Base-by-base conservation (phyloP, 768 basidiomycete genomes). In the Holtermanniella nyarrowii region DNA sequence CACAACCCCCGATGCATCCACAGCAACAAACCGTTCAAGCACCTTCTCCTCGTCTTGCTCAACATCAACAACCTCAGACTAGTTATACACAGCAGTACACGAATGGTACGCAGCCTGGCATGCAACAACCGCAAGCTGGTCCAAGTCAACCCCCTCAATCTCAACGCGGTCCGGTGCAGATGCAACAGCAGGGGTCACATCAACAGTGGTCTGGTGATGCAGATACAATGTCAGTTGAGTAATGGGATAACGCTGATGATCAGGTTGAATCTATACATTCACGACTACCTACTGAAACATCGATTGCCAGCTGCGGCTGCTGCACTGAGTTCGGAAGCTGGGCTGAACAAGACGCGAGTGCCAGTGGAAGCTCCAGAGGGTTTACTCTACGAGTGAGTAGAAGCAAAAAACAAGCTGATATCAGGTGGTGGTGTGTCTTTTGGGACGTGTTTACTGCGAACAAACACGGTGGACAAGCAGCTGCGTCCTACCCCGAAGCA, bases 261-360 rank as follows among this genome's bases (percentile, higher is more conserved):
- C 39, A 73, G 72, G 62, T 54, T 74, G 4, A 68, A 68, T 54
- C 48, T 73, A 39, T 74, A 73, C 49, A 71, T 74, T 39, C 57
- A 67, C 54, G 73, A 74, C 52, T 74, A 72, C 50, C 63, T 72
- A 31, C 18, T 62, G 21, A 74, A 74, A 53, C 61, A 72, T 46
- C 62, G 63, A 23, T 71, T 66, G 40, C 52, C 48, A 14, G 57
- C 54, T 4, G 56, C 72, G 3, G 71, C 71, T 11, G 57, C 62
- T 11, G 57, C 69, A 14, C 60, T 74, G 26, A 52, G 59, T 24
- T 48, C 44, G 3, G 71, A 73, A 46, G 67, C 68, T 10, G 60
- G 60, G 3, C 51, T 72, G 16, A 63, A 61, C 3, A 53, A 63
- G n/a, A 59, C 63, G 23, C 50, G 60, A 26, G 64, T 63, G 7